Percentiles rank a stretch among this genome's conserved stretches.
These are phyloP conservation scores for Leucaena leucocephala DNA, from an alignment of 306 rosid species.

Conservation along the genomic window DNA sequence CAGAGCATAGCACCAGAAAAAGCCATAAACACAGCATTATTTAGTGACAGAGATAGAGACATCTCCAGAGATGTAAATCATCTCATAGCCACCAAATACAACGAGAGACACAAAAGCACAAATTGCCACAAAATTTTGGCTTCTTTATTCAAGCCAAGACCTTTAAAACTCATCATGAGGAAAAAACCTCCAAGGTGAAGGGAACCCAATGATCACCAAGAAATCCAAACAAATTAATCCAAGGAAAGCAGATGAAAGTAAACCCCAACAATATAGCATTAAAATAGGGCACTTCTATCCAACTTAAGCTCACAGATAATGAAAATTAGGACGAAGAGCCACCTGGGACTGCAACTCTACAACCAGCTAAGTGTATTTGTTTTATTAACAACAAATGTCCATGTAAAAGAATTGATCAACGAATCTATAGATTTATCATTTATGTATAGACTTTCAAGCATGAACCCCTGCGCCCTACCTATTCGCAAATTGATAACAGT, in stretches of 20 bases:
- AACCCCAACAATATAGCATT: background rate
- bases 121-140: background rate
- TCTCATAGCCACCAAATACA: background rate
- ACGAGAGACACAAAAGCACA: background rate
- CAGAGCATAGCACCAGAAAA: background rate
- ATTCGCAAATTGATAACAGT: background rate
- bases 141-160: background rate
- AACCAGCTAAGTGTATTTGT: background rate
- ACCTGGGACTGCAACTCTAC: background rate
- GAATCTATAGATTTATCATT: background rate
- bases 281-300: background rate
- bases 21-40: background rate
- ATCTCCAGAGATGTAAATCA: background rate
- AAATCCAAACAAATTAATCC: background rate
- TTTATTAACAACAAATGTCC: background rate
- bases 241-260: background rate
- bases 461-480: background rate
- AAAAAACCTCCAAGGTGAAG: background rate
- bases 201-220: background rate
- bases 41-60: background rate
- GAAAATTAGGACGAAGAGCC: background rate
- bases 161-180: background rate
- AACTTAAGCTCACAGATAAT: background rate
- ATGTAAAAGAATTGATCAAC: background rate
- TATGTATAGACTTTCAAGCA: background rate